phyloP scores from a whole-genome alignment of 2,329 filamentous ascomycete species.

The Penicillium sp. region DNA sequence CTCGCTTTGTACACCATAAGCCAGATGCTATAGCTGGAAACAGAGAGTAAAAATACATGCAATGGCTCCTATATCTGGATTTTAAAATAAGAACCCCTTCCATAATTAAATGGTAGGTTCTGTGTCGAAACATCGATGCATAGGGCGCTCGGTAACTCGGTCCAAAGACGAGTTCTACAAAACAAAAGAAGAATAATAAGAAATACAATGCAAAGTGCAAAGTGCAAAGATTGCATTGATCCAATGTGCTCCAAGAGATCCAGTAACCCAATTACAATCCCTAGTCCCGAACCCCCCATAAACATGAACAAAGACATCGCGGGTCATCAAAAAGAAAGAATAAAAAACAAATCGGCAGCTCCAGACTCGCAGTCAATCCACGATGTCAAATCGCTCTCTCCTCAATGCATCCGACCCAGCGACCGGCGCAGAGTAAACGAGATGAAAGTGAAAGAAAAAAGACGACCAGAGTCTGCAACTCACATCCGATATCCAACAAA shows the following conservation, averaged over 20 bases:
- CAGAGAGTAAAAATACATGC: no score
- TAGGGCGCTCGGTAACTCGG: background rate
- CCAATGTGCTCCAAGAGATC: slow-evolving; percentile 13
- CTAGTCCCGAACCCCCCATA: slow-evolving; percentile 18
- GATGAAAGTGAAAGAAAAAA: slow-evolving; percentile 8
- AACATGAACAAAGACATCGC: slow-evolving; percentile 23
- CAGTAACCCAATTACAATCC: slow-evolving; percentile 14
- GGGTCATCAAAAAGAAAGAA: slow-evolving; percentile 29
- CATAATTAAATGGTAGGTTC: no score
- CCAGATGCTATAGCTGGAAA: no score
- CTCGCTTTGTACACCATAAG: background rate
- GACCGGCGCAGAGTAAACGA: slow-evolving; percentile 15
- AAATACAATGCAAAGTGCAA: background rate
- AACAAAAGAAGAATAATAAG: no score
- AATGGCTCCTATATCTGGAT: no score
- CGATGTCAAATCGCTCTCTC: slow-evolving; percentile 4
- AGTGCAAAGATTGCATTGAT: background rate
- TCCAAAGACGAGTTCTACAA: background rate
- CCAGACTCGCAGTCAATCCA: background rate
- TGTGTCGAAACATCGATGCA: background rate
- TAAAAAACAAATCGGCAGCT: slow-evolving; percentile 7
- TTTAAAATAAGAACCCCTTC: no score
- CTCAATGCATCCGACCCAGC: slow-evolving; percentile 12
- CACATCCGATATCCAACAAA: background rate
- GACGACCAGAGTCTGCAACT: background rate